Base-by-base conservation (phyloP, 139 green algal genomes). In the Chlorella sp. region DNA sequence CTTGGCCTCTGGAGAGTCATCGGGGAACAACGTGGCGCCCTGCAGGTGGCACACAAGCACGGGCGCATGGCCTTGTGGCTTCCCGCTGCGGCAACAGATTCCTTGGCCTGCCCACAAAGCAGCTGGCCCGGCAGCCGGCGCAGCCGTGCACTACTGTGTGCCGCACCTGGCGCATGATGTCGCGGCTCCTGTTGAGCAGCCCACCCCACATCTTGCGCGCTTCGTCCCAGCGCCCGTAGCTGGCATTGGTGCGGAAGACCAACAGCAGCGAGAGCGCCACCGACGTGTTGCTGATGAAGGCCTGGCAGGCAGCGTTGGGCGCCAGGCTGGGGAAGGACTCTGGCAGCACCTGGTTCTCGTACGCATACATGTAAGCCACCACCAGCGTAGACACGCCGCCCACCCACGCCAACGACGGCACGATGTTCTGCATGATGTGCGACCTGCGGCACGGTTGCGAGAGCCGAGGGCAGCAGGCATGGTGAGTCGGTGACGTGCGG, bases 171-270 rank as follows among this genome's bases (percentile, higher is more conserved):
- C 81, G 78, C 55, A 83, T 77, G 34, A 89, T 77, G 72, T 90
- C 85, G 22, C 83, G 72, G 31, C 62, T 72, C 24, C 83, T 66
- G 74, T 88, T 89, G 23, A 88, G 80, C 55, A 89, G 55, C 6
- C 67, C 42, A 35, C 85, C 85, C 83, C 83, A 90, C 70, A 86
- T 82, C 75, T 86, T 87, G 65, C 85, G 83, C 5, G 83, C 85
- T 55, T 88, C 84, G 32, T 83, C 67, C 76, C 76, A 88, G 30
- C 83, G 69, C 6, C 35, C 67, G 70, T 81, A 81, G 64, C 34
- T 67, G 62, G 30, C 34, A 68, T 76, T 79, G 42, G 77, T 79
- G 35, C 77, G 72, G 24, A 51, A 59, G 24, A 49, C 51, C 51
- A 90, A 77, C 64, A 90, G 74, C 62, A 90, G 79, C 2, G 85